Base-by-base conservation (phyloP, 1,284 basidiomycete species). In the Schizophyllum commune region DNA sequence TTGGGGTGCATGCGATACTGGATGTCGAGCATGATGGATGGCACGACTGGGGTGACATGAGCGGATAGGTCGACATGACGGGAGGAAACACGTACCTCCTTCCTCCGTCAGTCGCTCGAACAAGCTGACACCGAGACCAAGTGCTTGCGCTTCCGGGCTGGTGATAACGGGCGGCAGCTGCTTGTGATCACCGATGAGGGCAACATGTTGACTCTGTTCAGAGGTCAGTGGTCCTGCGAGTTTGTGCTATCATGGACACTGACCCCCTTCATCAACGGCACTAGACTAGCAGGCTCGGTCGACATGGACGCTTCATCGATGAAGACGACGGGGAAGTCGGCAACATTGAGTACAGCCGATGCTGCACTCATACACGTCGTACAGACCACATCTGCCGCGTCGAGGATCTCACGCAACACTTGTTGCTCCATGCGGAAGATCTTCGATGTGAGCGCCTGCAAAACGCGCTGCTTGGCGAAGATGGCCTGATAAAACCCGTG, bases 1-100 rank as follows among this genome's bases (percentile, higher is more conserved):
- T 77, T 77, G 4, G 95, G 96, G 69, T 96, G 94, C 96, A 98
- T 97, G 54, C 95, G 88, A 70, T 97, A 96, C 73, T 98, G 95
- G 22, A 86, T 83, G 69, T 96, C 88, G 62, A 98, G 84, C 90
- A 96, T 95, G 65, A 92, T 83, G 2, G 88, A 88, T 4, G 93
- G 92, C 13, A 92, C 83, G 56, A 77, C 88, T 89, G 62, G 53
- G 58, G 63, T 39, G 67, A 54, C 56, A 56, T 71, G 66, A 66
- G 57, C 22, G 32, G 33, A 27, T 33, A 55, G 57, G 56, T 58
- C 52, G 51, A 57, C 55, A 58, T 54, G 59, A 65, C 55, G 34
- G 60, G 56, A 52, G 54, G 20, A 39, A 17, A 53, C 3, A 78
- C 87, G 67, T 65, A 91, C 91, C 77, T 61, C 84, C 80, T 79